phyloP scores from a whole-genome alignment of 2,329 filamentous ascomycete genomes.

The Pleurostoma richardsiae region DNA sequence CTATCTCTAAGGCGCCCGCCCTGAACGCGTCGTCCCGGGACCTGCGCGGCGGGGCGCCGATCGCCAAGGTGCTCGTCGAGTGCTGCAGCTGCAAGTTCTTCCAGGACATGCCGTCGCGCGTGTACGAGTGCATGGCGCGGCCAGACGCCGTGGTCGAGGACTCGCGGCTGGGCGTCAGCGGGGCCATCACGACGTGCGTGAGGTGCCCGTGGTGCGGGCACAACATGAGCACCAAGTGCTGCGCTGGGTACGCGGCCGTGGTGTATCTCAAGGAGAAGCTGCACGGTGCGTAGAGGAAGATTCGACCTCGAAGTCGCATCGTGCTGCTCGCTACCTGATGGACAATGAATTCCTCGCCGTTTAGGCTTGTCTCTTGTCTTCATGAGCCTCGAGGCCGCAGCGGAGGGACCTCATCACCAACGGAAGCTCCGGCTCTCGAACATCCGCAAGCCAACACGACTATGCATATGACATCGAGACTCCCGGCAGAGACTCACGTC shows the following conservation, averaged over 20 bases:
- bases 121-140: constrained; percentile 61
- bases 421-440: no score
- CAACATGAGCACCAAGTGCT: constrained; percentile 64
- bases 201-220: constrained; percentile 70
- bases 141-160: constrained; percentile 50
- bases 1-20: background rate
- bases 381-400: no score
- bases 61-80: constrained; percentile 61
- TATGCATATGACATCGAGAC: no score
- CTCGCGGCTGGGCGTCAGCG: constrained; percentile 45
- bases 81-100: constrained; percentile 61
- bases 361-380: no score
- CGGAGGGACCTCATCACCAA: no score
- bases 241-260: constrained; percentile 62
- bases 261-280: constrained; percentile 62
- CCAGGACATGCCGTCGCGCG: constrained; percentile 59
- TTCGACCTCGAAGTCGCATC: no score
- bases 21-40: constrained; percentile 7
- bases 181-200: constrained; percentile 55
- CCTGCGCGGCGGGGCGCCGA: constrained; percentile 24
- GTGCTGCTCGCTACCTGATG: no score
- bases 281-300: constrained; percentile 24
- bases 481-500: no score
- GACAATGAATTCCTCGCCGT: no score
- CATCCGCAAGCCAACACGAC: no score